Evolutionary conservation across 139 green algal genomes (phyloP).

Genomic region (Monoraphidium neglectum): DNA sequence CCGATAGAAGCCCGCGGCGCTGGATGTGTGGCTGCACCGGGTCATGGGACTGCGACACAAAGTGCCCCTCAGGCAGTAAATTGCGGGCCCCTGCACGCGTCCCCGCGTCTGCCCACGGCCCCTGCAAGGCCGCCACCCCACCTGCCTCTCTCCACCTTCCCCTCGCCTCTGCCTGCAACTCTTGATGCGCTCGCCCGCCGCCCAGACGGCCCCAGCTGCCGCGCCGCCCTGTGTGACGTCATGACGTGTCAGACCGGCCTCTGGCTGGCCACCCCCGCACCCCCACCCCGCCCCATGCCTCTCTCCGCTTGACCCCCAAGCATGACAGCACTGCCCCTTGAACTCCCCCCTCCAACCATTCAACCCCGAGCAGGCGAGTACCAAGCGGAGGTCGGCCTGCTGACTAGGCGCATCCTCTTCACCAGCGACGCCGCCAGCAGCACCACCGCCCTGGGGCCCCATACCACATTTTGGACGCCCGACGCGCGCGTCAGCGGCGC

Average conservation of each 20-base stretch:
- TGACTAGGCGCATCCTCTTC: conserved; percentile 41
- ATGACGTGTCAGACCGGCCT: not conserved
- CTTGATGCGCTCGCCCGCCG: too few species aligned
- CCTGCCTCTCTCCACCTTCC: too few species aligned
- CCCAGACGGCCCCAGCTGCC: not conserved
- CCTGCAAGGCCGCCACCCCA: too few species aligned
- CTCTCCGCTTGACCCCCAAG: not conserved
- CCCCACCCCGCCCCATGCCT: not conserved
- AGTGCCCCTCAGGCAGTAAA: not conserved
- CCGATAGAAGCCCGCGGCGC: not conserved
- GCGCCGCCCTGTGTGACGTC: not conserved
- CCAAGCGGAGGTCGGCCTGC: conserved; percentile 44
- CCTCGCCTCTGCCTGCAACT: too few species aligned
- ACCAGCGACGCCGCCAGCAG: not conserved
- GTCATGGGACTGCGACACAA: not conserved
- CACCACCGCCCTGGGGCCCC: conserved; percentile 7
- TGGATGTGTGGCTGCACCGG: not conserved
- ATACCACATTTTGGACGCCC: conserved; percentile 9
- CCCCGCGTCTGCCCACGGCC: too few species aligned
- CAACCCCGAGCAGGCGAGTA: conserved; percentile 32
- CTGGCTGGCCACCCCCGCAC: not conserved
- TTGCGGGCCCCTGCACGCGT: too few species aligned
- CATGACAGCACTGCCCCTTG: not conserved
- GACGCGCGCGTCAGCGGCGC: conserved; percentile 31
- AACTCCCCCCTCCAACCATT: not conserved